Conservation (phyloP, 805 yeast species). For the Saccharomycopsis amapae region DNA sequence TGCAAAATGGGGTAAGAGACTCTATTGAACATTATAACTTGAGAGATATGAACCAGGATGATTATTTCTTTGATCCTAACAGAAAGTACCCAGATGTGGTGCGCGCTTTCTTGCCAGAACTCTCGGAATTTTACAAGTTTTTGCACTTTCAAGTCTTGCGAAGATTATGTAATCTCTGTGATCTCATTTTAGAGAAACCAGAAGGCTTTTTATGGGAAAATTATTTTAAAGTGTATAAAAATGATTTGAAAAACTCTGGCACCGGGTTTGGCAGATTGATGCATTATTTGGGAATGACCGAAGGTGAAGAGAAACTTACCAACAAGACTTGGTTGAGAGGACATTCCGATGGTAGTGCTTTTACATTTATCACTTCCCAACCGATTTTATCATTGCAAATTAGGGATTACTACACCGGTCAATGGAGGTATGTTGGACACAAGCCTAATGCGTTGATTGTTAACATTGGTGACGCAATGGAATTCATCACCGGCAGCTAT, state of each 20-base stretch:
- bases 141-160: conserved; percentile 34
- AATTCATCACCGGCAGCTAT: conserved; percentile 33
- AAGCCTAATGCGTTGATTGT: conserved; percentile 35
- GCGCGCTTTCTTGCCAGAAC: conserved; percentile 32
- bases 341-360: conserved; percentile 33
- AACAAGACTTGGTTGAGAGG: conserved; percentile 40
- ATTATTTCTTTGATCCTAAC: conserved; percentile 16
- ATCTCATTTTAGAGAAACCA: conserved; percentile 37
- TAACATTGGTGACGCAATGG: conserved; percentile 37
- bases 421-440: conserved; percentile 36
- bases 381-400: conserved; percentile 37
- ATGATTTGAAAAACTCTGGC: conserved; percentile 33
- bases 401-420: conserved; percentile 31
- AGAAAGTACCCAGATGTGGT: conserved; percentile 36
- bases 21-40: conserved; percentile 35
- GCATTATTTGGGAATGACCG: conserved; percentile 32
- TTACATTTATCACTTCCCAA: conserved; percentile 36
- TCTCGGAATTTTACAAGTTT: conserved; percentile 33
- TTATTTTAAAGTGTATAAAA: conserved; percentile 31
- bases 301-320: conserved; percentile 29
- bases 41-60: conserved; percentile 25
- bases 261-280: conserved; percentile 35
- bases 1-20: conserved; percentile 33
- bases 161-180: conserved; percentile 35
- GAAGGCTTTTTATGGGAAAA: conserved; percentile 37